These are phyloP conservation scores for Hysterium pulicare DNA, from an alignment of 2,329 filamentous ascomycete genomes.

Conservation along the genomic window DNA sequence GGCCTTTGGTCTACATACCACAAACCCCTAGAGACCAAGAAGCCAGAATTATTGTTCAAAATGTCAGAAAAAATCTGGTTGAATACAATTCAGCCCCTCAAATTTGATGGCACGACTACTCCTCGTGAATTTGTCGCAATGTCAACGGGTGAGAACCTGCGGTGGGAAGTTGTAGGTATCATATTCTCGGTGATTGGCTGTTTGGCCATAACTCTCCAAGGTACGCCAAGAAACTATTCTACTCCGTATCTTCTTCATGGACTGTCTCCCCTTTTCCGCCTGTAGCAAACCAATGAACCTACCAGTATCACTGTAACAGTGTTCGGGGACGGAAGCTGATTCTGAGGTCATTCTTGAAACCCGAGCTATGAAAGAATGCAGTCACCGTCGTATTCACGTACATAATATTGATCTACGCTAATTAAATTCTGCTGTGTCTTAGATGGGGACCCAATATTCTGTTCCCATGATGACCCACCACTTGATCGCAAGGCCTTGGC, in stretches of 20 bases:
- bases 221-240: no score
- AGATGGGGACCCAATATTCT: conserved; percentile 34
- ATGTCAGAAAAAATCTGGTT: conserved; percentile 43
- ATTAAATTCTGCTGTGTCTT: no score
- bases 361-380: no score
- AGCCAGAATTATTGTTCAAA: conserved; percentile 26
- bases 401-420: no score
- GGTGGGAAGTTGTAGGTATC: conserved; percentile 46
- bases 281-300: no score
- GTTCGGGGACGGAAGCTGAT: no score
- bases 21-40: conserved; percentile 20
- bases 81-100: conserved; percentile 39
- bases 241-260: neutral
- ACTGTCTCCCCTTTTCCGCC: no score
- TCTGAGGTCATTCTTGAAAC: no score
- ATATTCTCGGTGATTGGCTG: conserved; percentile 38
- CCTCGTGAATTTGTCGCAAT: conserved; percentile 37
- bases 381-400: no score
- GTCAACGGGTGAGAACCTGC: conserved; percentile 37
- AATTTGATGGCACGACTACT: conserved; percentile 35
- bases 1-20: conserved; percentile 27
- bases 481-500: conserved; percentile 23
- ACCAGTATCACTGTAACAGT: no score
- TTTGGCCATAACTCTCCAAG: conserved; percentile 29
- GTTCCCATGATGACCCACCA: conserved; percentile 22